phyloP scores from a whole-genome alignment of 352 stramenopile genomes.

The Phytophthora cactorum region DNA sequence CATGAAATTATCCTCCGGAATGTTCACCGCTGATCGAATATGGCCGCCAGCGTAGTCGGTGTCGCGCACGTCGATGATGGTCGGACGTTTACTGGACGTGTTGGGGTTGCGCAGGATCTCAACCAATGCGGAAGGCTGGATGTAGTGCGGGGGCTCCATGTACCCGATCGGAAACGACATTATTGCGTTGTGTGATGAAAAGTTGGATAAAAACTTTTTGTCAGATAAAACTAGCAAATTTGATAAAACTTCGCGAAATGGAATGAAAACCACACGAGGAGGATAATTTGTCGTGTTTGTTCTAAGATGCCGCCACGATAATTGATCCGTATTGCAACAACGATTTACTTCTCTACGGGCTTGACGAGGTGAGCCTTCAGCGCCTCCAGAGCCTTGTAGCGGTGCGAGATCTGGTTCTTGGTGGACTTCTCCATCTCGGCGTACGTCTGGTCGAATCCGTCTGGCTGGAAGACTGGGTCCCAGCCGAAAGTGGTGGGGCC shows the following conservation, averaged over 20 bases:
- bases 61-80: conserved; percentile 84
- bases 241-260: too few species aligned
- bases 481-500: conserved; percentile 90
- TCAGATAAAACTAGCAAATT: too few species aligned
- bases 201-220: conserved; percentile 2
- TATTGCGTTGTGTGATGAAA: neutral
- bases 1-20: conserved; percentile 81
- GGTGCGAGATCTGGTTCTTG: conserved; percentile 93
- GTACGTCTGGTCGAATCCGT: conserved; percentile 87
- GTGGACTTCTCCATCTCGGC: conserved; percentile 90
- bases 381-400: conserved; percentile 83
- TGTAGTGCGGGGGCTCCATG: conserved; percentile 47
- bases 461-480: conserved; percentile 91
- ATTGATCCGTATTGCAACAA: neutral
- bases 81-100: conserved; percentile 35
- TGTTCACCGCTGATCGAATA: conserved; percentile 80
- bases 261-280: too few species aligned
- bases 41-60: conserved; percentile 76
- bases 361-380: conserved; percentile 53
- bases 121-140: conserved; percentile 61
- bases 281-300: conserved; percentile 7
- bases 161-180: conserved; percentile 41
- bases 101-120: conserved; percentile 50
- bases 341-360: conserved; percentile 27
- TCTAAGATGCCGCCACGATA: conserved; percentile 7